Base-by-base conservation (phyloP, 2,329 filamentous ascomycete genomes). In the Paracorniculantispora psalliotae region DNA sequence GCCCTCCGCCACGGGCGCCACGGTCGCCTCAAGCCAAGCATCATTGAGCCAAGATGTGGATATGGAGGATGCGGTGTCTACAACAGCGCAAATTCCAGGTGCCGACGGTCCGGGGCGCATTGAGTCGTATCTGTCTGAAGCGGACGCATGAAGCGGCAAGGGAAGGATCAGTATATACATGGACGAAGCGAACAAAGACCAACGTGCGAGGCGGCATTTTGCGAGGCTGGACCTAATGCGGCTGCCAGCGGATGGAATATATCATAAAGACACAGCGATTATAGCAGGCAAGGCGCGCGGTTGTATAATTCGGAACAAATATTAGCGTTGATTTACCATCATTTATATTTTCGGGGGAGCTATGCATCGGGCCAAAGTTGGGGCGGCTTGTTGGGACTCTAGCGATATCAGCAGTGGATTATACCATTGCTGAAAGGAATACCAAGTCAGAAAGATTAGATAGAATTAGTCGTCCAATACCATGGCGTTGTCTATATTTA, bases 1-100 rank as follows among this genome's bases (percentile, higher is more conserved):
- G 61, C 63, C 67, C 53, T 56, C 69, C 52, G 63, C 66, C 8
- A 63, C 69, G 4, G 67, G 67, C 12, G 67, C 66, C 8, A 63
- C 69, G 4, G 67, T 67, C 12, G 67, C 67, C 37, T 62, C 73
- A 13, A 68, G 67, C 23, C 68, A 69, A 53, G 75, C 76, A 9
- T 65, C 72, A 19, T 61, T 71, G 6, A 71, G 67, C 30, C 75
- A 79, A 55, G 82, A 85, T 58, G 73, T 84, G 30, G 78, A 81
- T 23, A 85, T 85, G 82, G 69, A 75, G 41, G 83, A 85, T 61
- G 80, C 78, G 23, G 80, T 79, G 6, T 80, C 81, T 7, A 81
- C 81, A 9, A 82, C 81, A 2, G 81, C 81, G 9, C 79, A 81
- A 15, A 71, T 81, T 19, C 76, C 76, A 59, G 75, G 41, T 33